These are phyloP conservation scores for Peniophora sp. DNA, from an alignment of 1,284 basidiomycete species.

Conservation along the genomic window DNA sequence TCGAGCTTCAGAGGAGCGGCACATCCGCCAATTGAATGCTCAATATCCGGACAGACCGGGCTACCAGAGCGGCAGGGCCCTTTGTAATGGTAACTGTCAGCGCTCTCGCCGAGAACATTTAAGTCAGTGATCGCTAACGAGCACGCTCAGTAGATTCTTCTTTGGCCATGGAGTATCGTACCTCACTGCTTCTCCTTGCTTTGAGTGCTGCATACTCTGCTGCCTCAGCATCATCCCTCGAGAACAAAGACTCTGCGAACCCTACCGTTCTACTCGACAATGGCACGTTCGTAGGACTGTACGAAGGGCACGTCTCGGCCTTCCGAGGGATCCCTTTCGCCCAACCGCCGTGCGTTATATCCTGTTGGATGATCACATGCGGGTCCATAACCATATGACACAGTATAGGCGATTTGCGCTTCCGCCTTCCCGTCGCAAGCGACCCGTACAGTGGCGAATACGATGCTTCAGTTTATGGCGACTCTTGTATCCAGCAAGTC, in stretches of 20 bases:
- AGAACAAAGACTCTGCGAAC: background rate
- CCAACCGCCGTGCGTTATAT: conserved; percentile 6
- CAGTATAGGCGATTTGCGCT: conserved; percentile 4
- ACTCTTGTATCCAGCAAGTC: conserved; percentile 1
- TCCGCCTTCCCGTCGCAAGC: conserved; percentile 1
- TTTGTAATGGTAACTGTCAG: too few relatives aligned
- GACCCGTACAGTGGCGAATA: conserved; percentile 1
- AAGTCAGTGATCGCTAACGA: too few relatives aligned
- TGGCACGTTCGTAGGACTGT: background rate
- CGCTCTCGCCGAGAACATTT: too few relatives aligned
- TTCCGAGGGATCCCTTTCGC: conserved; percentile 4
- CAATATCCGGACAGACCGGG: too few relatives aligned
- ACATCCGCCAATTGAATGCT: too few relatives aligned
- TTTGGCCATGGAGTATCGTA: background rate
- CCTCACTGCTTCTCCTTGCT: background rate
- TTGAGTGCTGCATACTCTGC: background rate
- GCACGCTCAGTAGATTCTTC: background rate
- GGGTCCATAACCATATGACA: background rate
- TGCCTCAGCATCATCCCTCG: too few relatives aligned
- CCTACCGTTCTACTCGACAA: conserved; percentile 4
- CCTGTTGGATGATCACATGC: background rate
- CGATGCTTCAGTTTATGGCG: conserved; percentile 1
- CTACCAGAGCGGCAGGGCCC: too few relatives aligned
- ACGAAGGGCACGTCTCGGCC: background rate
- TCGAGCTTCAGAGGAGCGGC: too few relatives aligned